Conservation (phyloP, 768 basidiomycete species). For the Pleurotus djamor region DNA sequence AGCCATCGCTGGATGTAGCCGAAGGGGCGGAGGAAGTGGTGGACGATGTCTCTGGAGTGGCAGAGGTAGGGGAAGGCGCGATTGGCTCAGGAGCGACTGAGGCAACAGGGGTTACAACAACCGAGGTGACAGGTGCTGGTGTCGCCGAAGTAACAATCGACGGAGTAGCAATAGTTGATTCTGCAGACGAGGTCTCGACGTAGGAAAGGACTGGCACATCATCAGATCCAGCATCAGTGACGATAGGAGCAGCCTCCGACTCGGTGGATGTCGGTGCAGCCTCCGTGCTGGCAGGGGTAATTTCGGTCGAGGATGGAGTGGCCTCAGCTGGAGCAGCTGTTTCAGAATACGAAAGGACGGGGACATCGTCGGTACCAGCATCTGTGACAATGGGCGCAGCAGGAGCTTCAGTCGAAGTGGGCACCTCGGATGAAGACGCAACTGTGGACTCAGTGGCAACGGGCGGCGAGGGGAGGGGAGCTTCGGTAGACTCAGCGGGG, state of each 20-base stretch:
- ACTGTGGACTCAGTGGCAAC: neutral
- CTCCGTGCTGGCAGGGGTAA: neutral
- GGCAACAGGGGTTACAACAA: too few species aligned
- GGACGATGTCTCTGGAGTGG: neutral
- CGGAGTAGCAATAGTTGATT: neutral
- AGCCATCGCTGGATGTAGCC: neutral
- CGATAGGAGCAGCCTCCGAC: neutral
- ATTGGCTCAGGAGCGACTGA: too few species aligned
- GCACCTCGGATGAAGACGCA: neutral
- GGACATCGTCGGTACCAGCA: neutral
- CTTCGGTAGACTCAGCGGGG: neutral
- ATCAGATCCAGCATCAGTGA: neutral
- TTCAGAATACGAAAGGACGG: neutral
- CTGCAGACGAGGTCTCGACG: too few species aligned
- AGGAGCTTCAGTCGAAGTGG: neutral
- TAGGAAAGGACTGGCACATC: conserved; percentile 1
- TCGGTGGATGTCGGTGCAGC: neutral
- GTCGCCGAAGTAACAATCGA: too few species aligned
- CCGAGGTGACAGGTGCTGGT: too few species aligned
- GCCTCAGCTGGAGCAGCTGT: neutral
- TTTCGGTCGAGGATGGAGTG: neutral
- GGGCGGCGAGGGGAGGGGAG: neutral
- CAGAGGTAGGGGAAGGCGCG: neutral
- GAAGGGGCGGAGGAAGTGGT: neutral
- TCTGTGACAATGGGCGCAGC: neutral